Percentiles rank a stretch among this genome's conserved stretches.
Conservation (phyloP, 2,329 filamentous ascomycete genomes). For the Eurotiales sp. region DNA sequence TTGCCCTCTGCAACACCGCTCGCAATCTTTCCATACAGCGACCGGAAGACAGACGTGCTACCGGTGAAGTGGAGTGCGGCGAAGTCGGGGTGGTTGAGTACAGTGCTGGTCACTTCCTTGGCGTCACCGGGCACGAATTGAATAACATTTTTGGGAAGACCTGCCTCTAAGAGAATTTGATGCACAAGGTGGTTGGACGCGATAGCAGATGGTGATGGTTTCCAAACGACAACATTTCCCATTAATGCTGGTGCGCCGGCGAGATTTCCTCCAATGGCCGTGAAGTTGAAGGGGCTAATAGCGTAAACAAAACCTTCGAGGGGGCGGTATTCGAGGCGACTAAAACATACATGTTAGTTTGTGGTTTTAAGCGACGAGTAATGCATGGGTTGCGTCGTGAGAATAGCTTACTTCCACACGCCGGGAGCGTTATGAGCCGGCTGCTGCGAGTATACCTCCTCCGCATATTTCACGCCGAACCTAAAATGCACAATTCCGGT, state of each 20-base stretch:
- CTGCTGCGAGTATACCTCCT: slow-evolving; percentile 85
- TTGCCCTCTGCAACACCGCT: slow-evolving; percentile 74
- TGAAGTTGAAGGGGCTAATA: slow-evolving; percentile 94
- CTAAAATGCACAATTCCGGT: slow-evolving; percentile 22
- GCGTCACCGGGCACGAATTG: slow-evolving; percentile 91
- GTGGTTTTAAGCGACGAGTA: too few species aligned
- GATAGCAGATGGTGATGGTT: slow-evolving; percentile 82
- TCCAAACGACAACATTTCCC: slow-evolving; percentile 95
- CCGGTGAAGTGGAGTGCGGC: slow-evolving; percentile 94
- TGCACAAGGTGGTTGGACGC: slow-evolving; percentile 85
- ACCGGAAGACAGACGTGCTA: slow-evolving; percentile 85
- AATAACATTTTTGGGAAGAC: slow-evolving; percentile 80
- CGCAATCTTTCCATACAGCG: slow-evolving; percentile 82
- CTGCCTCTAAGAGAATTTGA: slow-evolving; percentile 61
- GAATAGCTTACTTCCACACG: slow-evolving; percentile 67
- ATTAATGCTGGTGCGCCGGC: slow-evolving; percentile 77
- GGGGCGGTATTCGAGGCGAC: slow-evolving; percentile 77
- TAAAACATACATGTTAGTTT: slow-evolving; percentile 20
- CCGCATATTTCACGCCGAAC: slow-evolving; percentile 90
- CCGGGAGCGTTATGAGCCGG: slow-evolving; percentile 77
- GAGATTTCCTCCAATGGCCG: slow-evolving; percentile 84
- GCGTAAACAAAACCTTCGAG: slow-evolving; percentile 94
- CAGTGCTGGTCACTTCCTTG: slow-evolving; percentile 71
- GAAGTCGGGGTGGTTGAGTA: slow-evolving; percentile 73
- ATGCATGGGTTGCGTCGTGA: too few species aligned